Base-by-base conservation (phyloP, 2,329 filamentous ascomycete genomes). In the Xenosphaeropsis pyriputrescens region DNA sequence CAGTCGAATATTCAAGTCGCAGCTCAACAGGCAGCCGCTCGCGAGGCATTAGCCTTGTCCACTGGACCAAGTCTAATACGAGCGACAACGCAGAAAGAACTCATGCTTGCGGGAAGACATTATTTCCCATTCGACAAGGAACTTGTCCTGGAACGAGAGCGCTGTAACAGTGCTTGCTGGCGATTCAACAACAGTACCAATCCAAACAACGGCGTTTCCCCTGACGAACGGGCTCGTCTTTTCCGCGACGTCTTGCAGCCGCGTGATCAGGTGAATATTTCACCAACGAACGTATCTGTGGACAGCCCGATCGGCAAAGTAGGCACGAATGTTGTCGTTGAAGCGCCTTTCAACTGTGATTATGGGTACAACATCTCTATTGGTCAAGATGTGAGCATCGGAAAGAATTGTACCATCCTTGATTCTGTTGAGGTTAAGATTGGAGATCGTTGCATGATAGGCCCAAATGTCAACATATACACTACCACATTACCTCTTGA, bases 361-460 rank as follows among this genome's bases (percentile, higher is more conserved):
- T 95, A 95, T 52, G 91, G 91, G 1, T 96, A 94, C 62, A 96
- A 98, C 56, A 81, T 96, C 49, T 72, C 72, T 35, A 82, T 98
- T 47, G 88, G 84, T 11, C 79, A 88, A 48, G 79, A 91, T 45
- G 85, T 93, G 2, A 72, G 79, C 39, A 82, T 98, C 47, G 84
- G 81, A 14, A 72, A 83, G 39, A 82, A 85, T 50, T 95, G 88
- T 57, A 79, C 77, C 18, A 79, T 96, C 52, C 75, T 88, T 39
- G 91, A 98, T 55, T 79, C 86, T n/a, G 82, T 79, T 54, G 70
- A 78, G 45, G 81, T 96, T 42, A 75, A 67, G 34, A 86, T 96
- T 50, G 88, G 88, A 2, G 74, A 84, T 43, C 75, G 83, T 41
- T 76, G 74, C 37, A 71, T 80, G 53, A 79, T 88, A 45, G 85